phyloP scores from a whole-genome alignment of 352 stramenopile species.

The Blastocystis sp. region DNA sequence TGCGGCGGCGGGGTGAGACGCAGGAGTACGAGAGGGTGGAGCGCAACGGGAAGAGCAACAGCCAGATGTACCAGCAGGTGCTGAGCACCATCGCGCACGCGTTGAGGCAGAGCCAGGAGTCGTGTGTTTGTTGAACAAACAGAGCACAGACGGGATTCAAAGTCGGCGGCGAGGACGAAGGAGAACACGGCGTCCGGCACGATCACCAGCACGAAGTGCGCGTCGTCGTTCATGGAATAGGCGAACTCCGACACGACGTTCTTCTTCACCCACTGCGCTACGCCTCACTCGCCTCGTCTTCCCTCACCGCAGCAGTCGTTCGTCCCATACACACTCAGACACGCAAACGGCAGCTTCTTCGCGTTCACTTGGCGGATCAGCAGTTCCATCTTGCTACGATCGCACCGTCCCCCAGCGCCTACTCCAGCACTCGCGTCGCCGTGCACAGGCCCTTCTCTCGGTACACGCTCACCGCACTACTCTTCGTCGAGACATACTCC shows the following conservation, averaged over 20 bases:
- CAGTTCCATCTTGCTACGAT: slow-evolving; percentile 20
- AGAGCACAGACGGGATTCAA: slow-evolving; percentile 17
- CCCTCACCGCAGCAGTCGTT: background rate
- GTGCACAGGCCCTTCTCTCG: background rate
- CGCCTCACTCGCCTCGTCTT: background rate
- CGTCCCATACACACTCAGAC: background rate
- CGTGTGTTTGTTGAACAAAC: background rate
- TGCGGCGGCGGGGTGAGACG: too few relatives aligned
- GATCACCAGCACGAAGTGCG: slow-evolving; percentile 12
- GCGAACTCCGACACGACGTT: slow-evolving; percentile 22
- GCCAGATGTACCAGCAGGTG: too few relatives aligned
- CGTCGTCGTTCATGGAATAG: slow-evolving; percentile 30
- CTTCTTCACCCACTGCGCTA: slow-evolving; percentile 30
- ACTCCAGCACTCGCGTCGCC: background rate
- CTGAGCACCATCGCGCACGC: too few relatives aligned
- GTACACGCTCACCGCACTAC: background rate
- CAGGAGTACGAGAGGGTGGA: too few relatives aligned
- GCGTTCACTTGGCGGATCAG: slow-evolving; percentile 3
- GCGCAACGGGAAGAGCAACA: too few relatives aligned
- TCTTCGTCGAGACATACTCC: background rate
- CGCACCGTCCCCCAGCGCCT: background rate
- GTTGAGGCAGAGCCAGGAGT: background rate
- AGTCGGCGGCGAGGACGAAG: slow-evolving; percentile 4
- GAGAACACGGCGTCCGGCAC: background rate
- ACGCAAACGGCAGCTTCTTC: slow-evolving; percentile 1